Base-by-base conservation (phyloP, 202 grass and related monocot genomes). In the Cymbopogon flexuosus region DNA sequence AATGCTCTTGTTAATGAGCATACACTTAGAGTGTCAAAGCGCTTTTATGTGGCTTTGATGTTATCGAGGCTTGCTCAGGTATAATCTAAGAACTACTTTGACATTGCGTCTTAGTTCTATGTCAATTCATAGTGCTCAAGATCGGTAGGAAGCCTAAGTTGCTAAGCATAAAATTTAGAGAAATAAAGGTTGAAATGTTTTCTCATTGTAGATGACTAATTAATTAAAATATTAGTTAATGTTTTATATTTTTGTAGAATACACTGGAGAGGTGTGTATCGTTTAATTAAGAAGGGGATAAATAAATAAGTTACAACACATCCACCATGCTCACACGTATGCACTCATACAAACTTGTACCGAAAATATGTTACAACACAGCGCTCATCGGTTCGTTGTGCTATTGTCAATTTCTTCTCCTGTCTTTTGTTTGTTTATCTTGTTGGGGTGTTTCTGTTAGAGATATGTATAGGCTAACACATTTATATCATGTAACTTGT, bases 21-120 rank as follows among this genome's bases (percentile, higher is more conserved):
- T 47, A 70, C 92, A 43, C 62, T 94, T 81, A 88, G 94, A 77
- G 91, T 97, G 46, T 94, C 88, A 22, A 97, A 88, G 79, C 91
- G 94, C 27, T 97, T 94, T 88, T 97, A 94, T 84, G 91, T 97
- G 40, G 89, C 94, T 22, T 87, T 97, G 69, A 94, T 97, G 94
- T 80, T 97, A 75, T 94, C 92, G 49, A 94, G 84, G 75, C 91
- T 97, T 87, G 81, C 84, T 62, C 94, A 94, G 92, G 94, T 92
- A 80, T 83, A 68, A 75, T 73, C 49, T 68, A 71, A 75, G 52
- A 70, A 65, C 70, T 69, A 7, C 15, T 40, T 15, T 33, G 21
- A 5, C 15, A 61, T 77, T 66, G 62, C 47, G 9, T 62, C 41
- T 30, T 68, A 52, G 3, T 77, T 73, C 35, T 49, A 1, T 31